These are phyloP conservation scores for Alternaria angustiovoidea DNA, from an alignment of 2,329 filamentous ascomycete genomes.

Conservation along the genomic window DNA sequence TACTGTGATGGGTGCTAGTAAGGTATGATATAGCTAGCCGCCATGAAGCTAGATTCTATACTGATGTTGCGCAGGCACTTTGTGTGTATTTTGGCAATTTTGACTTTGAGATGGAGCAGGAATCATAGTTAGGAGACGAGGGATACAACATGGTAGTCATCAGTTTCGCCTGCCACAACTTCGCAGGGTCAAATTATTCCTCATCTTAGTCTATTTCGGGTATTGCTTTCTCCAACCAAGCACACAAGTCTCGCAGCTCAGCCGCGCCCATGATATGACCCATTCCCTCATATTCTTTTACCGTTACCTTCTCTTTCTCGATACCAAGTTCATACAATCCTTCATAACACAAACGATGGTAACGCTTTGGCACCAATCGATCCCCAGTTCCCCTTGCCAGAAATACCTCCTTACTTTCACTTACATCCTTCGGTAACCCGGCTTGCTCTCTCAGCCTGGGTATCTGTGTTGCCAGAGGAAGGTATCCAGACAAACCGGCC, in stretches of 20 bases:
- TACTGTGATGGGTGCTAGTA: slow-evolving; percentile 88
- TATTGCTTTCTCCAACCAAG: slow-evolving; percentile 53
- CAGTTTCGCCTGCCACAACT: neutral
- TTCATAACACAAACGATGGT: slow-evolving; percentile 54
- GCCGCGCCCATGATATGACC: slow-evolving; percentile 55
- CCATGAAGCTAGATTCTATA: neutral
- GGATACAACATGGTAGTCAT: neutral
- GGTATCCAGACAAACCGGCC: slow-evolving; percentile 58
- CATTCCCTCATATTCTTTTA: slow-evolving; percentile 59
- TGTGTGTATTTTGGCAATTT: slow-evolving; percentile 68
- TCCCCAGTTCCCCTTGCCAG: slow-evolving; percentile 58
- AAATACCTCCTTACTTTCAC: slow-evolving; percentile 54
- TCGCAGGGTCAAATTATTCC: neutral
- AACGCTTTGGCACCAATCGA: slow-evolving; percentile 56
- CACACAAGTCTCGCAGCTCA: slow-evolving; percentile 57
- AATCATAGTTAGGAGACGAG: slow-evolving; percentile 16
- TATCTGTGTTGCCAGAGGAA: slow-evolving; percentile 55
- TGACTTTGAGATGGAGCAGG: slow-evolving; percentile 41
- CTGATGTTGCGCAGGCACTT: slow-evolving; percentile 54
- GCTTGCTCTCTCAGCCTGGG: slow-evolving; percentile 50
- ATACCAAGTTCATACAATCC: slow-evolving; percentile 52
- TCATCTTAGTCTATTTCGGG: slow-evolving; percentile 28
- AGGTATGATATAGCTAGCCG: slow-evolving; percentile 60
- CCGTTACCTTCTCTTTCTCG: slow-evolving; percentile 48
- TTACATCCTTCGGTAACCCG: slow-evolving; percentile 43